These are phyloP conservation scores for Penicillium paneum DNA, from an alignment of 2,329 filamentous ascomycete genomes.

Conservation along the genomic window DNA sequence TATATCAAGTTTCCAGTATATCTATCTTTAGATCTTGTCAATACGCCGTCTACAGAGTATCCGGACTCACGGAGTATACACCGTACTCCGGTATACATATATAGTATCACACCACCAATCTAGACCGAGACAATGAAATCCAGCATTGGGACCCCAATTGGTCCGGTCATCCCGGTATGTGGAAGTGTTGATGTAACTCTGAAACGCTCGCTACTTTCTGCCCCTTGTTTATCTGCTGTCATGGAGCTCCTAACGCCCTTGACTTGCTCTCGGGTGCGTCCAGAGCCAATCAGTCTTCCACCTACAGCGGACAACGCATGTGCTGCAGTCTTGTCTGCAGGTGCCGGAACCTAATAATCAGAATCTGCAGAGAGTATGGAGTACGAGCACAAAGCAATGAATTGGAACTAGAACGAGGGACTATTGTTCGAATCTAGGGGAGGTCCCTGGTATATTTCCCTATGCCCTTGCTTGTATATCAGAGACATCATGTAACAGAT, in stretches of 20 bases:
- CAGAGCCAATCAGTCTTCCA: neutral
- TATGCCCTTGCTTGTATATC: constrained; percentile 8
- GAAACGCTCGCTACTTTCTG: constrained; percentile 14
- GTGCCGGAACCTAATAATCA: neutral
- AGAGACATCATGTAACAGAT: constrained; percentile 5
- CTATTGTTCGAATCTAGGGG: constrained; percentile 8
- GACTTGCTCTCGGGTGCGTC: neutral
- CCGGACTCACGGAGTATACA: no score
- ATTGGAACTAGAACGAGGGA: neutral
- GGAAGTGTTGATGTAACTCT: constrained; percentile 24
- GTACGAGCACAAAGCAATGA: neutral
- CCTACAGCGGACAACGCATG: neutral
- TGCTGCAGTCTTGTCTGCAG: neutral
- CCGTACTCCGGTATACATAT: neutral
- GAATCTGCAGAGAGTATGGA: neutral
- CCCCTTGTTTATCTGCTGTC: constrained; percentile 18
- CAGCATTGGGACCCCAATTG: neutral
- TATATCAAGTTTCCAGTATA: neutral
- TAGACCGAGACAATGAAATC: neutral
- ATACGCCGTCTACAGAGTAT: neutral
- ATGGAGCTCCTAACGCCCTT: constrained; percentile 1
- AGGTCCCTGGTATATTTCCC: neutral
- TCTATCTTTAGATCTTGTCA: neutral
- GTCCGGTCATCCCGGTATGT: constrained; percentile 2
- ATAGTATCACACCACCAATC: neutral